Conservation (phyloP, 2,329 filamentous ascomycete species). For the Xenoacremonium recifei region DNA sequence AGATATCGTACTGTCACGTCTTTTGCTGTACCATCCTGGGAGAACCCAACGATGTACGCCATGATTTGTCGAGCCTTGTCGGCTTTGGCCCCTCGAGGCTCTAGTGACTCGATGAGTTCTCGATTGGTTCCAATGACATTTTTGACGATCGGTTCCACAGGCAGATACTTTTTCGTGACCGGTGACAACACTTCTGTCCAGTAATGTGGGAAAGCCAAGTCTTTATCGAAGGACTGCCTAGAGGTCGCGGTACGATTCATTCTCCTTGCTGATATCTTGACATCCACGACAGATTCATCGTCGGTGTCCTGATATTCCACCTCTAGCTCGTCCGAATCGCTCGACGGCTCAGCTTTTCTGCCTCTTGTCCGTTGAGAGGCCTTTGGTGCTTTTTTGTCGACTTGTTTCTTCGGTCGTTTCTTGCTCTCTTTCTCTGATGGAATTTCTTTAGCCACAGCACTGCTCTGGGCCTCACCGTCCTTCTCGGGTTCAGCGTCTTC, state of each 20-base stretch:
- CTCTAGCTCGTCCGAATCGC: constrained; percentile 47
- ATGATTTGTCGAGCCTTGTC: constrained; percentile 87
- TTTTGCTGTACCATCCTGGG: constrained; percentile 83
- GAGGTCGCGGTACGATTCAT: constrained; percentile 24
- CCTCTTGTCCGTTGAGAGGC: too few species aligned
- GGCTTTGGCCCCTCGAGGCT: constrained; percentile 79
- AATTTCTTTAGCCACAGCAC: constrained; percentile 2
- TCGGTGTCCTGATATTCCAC: constrained; percentile 48
- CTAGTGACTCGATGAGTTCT: constrained; percentile 71
- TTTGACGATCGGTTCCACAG: constrained; percentile 74
- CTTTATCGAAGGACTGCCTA: constrained; percentile 63
- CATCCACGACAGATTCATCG: constrained; percentile 58
- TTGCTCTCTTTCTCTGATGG: constrained; percentile 10
- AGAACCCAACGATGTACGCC: constrained; percentile 83
- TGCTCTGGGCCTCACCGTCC: constrained; percentile 6
- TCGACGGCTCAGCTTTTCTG: constrained; percentile 17
- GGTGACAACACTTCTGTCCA: constrained; percentile 91
- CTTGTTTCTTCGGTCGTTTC: constrained; percentile 3
- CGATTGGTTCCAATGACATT: constrained; percentile 68
- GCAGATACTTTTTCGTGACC: constrained; percentile 72
- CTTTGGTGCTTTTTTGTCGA: constrained; percentile 10
- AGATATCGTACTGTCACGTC: constrained; percentile 93
- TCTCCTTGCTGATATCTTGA: constrained; percentile 44
- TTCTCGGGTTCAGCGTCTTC: constrained; percentile 69
- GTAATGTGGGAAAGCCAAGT: constrained; percentile 82